A percentile compares a stretch with the other conserved stretches of the same genome.
phyloP scores from a whole-genome alignment of 108 stramenopile genomes.

The Chaetoceros muelleri region DNA sequence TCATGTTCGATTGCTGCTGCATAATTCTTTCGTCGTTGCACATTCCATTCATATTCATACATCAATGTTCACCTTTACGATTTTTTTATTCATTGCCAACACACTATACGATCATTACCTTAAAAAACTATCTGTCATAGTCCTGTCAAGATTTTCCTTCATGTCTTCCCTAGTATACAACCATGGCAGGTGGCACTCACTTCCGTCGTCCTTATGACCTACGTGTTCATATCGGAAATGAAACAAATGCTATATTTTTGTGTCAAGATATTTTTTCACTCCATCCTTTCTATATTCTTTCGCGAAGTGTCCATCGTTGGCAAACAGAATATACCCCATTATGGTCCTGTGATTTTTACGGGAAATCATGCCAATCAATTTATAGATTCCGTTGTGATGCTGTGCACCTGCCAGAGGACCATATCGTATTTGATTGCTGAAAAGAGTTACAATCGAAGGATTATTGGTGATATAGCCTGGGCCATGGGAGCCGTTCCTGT shows the following conservation, averaged over 20 bases:
- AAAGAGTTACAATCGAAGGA: constrained; percentile 72
- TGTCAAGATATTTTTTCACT: constrained; percentile 80
- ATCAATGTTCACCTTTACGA: no score
- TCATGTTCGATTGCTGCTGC: no score
- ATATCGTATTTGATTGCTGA: constrained; percentile 93
- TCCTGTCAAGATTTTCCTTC: constrained; percentile 87
- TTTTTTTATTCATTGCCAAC: no score
- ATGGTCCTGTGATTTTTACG: constrained; percentile 91
- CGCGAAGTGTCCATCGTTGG: constrained; percentile 85
- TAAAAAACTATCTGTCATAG: no score
- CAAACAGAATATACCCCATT: constrained; percentile 77
- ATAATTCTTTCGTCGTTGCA: no score
- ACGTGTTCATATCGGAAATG: constrained; percentile 72
- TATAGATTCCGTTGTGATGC: constrained; percentile 85
- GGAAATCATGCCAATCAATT: constrained; percentile 98
- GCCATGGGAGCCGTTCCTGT: constrained; percentile 90
- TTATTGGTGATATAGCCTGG: constrained; percentile 91
- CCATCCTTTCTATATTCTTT: constrained; percentile 78
- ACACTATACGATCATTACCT: no score
- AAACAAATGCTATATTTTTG: constrained; percentile 74
- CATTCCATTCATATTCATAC: no score
- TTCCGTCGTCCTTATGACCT: constrained; percentile 45
- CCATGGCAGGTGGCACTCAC: constrained; percentile 74
- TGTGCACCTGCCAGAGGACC: constrained; percentile 80
- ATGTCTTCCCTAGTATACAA: constrained; percentile 60